Evolutionary conservation across 352 stramenopile species (phyloP), one percentile per base, ranked within the genome.

Genomic region (Pythium phragmitis): DNA sequence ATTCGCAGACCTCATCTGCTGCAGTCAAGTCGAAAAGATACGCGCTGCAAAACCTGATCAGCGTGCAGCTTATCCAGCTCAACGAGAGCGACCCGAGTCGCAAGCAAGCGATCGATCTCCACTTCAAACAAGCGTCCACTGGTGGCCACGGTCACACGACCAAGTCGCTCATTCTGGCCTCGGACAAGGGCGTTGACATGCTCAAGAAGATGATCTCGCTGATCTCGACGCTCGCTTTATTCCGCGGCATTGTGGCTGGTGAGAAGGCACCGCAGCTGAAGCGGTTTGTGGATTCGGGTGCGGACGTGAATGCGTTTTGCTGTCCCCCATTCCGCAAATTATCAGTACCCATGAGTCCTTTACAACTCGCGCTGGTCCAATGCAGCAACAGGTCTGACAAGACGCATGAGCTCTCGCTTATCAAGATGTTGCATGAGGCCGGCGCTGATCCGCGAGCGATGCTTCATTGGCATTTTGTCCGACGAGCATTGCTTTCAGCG

Each of bases 381-480:
- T 51, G 17, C 23, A 67, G 48, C 57, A 74, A 23, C 50, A 70
- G 46, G 19, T 34, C 34, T 5, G 50, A 53, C 41, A 48, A 2
- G 11, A n/a, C 42, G 4, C 30, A 48, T 14, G 71, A 72, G 13
- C 56, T 76, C 7, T 37, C 57, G 11, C 73, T 51, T n/a, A 73
- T 85, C 43, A 69, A 69, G 26, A 57, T 82, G 42, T 70, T 92
- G 23, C 55, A 88, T 5, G 69, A 65, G 17, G 65, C 76, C 7
- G 72, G 72, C 6, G 81, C 81, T 14, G 70, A 87, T 30, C 68
- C 73, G 6, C 70, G 70, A 8, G 72, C 63, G 23, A 62, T 89
- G 4, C 43, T 92, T 21, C 76, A 81, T 21, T 92, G 79, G 80
- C 58, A 75, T 21, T 91, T 88, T 57, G 82, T 77, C 7, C 77